Conservation (phyloP, 345 rosid species). For the Capsella bursapastoris region DNA sequence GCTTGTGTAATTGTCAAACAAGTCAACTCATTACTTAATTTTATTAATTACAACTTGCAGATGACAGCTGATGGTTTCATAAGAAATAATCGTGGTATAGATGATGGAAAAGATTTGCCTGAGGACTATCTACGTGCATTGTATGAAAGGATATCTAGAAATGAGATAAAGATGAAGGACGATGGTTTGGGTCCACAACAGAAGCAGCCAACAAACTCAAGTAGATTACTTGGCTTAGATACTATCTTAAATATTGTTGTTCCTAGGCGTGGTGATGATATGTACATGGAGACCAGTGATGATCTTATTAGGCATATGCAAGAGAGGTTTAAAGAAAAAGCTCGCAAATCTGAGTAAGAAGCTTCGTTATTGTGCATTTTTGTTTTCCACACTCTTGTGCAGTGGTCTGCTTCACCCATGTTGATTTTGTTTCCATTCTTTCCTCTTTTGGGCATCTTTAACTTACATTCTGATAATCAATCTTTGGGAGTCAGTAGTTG, state of each 20-base stretch:
- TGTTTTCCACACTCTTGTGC: conserved; percentile 26
- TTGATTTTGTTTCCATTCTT: conserved; percentile 25
- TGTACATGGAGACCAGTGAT: conserved; percentile 88
- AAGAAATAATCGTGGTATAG: conserved; percentile 97
- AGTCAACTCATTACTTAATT: conserved; percentile 21
- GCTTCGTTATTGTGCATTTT: conserved; percentile 27
- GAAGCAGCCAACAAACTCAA: conserved; percentile 75
- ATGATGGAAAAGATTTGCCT: conserved; percentile 95
- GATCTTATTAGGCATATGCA: conserved; percentile 98
- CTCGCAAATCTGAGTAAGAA: conserved; percentile 98
- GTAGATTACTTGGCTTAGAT: conserved; percentile 87
- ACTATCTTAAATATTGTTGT: conserved; percentile 94
- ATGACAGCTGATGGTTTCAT: conserved; percentile 98
- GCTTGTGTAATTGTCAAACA: conserved; percentile 34
- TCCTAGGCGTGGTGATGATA: conserved; percentile 86
- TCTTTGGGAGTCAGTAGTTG: conserved; percentile 23
- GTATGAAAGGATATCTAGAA: conserved; percentile 89
- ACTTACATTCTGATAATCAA: conserved; percentile 23
- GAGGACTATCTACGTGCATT: conserved; percentile 92
- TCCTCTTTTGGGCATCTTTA: conserved; percentile 30
- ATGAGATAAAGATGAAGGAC: conserved; percentile 98
- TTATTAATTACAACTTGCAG: conserved; percentile 54
- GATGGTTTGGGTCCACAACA: conserved; percentile 83
- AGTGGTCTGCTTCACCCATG: conserved; percentile 26
- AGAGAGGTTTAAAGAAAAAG: conserved; percentile 97